These are phyloP conservation scores for Hsuehochloa calcarea DNA, from an alignment of 176 grass and related monocot genomes.

Conservation along the genomic window DNA sequence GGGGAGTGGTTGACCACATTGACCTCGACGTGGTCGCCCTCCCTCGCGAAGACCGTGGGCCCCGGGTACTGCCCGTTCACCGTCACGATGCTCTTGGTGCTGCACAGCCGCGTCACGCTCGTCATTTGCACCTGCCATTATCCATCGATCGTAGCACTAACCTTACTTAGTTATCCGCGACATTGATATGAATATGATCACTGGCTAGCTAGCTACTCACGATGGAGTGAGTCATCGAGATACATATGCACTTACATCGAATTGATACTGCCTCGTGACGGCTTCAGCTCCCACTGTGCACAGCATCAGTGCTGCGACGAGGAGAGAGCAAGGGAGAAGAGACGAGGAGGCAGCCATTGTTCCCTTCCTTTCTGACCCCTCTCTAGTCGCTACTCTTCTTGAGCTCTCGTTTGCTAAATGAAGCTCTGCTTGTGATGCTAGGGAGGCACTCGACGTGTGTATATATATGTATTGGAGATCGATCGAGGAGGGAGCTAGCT, in stretches of 20 bases:
- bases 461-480: slow-evolving; percentile 39
- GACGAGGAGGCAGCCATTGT: slow-evolving; percentile 23
- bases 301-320: neutral
- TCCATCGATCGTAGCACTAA: neutral
- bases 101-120: slow-evolving; percentile 66
- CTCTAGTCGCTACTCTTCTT: neutral
- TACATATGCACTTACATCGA: slow-evolving; percentile 46
- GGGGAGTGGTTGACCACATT: slow-evolving; percentile 61
- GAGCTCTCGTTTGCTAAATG: neutral
- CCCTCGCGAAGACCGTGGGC: slow-evolving; percentile 51
- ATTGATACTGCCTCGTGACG: slow-evolving; percentile 57
- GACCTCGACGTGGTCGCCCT: slow-evolving; percentile 74
- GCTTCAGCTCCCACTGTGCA: slow-evolving; percentile 25
- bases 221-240: too few species aligned
- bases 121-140: slow-evolving; percentile 52
- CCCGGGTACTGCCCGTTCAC: slow-evolving; percentile 80
- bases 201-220: too few species aligned
- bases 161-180: neutral
- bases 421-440: slow-evolving; percentile 5
- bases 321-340: neutral
- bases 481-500: neutral
- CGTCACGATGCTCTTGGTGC: slow-evolving; percentile 69
- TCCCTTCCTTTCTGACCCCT: neutral
- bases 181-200: neutral
- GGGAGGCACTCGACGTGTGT: neutral